phyloP scores from a whole-genome alignment of 129 eudicot genomes.

The Heracleum sosnowskyi region DNA sequence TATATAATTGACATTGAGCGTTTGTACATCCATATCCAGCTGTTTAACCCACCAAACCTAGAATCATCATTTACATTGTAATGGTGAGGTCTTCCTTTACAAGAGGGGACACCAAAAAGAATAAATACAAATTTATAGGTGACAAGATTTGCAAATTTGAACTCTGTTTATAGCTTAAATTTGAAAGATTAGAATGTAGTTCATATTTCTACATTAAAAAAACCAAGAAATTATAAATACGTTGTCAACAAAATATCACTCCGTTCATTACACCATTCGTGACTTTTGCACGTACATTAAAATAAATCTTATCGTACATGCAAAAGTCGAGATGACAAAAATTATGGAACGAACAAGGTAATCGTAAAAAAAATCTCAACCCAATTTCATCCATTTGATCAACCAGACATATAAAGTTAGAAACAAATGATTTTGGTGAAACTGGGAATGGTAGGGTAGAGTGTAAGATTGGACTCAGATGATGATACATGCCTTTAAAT shows the following conservation, averaged over 20 bases:
- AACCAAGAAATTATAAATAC: too few species aligned
- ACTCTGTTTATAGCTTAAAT: too few species aligned
- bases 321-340: neutral
- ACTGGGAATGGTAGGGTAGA: conserved; percentile 27
- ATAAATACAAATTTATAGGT: too few species aligned
- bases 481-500: neutral
- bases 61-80: neutral
- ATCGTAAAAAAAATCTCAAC: too few species aligned
- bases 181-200: too few species aligned
- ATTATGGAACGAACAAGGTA: neutral
- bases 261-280: too few species aligned
- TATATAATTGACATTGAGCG: neutral
- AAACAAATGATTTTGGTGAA: neutral
- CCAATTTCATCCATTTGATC: too few species aligned
- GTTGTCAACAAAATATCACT: too few species aligned
- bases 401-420: neutral
- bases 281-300: too few species aligned
- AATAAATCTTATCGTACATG: neutral
- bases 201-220: too few species aligned
- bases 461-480: conserved; percentile 20
- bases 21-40: neutral
- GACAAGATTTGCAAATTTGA: too few species aligned
- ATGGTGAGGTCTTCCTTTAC: neutral
- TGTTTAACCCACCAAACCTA: neutral
- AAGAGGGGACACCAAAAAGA: neutral